phyloP scores from a whole-genome alignment of 2,329 filamentous ascomycete genomes.

The Colletotrichum spaethianum region DNA sequence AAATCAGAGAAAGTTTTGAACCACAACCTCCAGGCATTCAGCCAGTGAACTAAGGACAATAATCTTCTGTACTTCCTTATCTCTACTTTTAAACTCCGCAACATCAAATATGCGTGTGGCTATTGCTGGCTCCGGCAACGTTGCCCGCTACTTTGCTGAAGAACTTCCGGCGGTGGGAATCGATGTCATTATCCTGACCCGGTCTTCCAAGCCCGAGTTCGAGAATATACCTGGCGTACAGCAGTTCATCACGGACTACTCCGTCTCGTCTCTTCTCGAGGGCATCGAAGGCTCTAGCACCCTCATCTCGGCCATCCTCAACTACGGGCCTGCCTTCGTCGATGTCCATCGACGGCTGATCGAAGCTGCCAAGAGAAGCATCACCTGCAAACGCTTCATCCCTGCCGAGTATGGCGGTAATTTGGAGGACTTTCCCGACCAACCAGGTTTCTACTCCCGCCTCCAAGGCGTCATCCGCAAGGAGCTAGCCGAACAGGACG shows the following conservation, averaged over 20 bases:
- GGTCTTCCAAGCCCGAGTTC: constrained; percentile 32
- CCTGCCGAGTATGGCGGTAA: constrained; percentile 41
- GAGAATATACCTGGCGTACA: constrained; percentile 15
- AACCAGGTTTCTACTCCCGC: constrained; percentile 39
- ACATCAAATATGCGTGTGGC: constrained; percentile 29
- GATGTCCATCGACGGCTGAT: constrained; percentile 40
- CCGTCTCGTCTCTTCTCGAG: constrained; percentile 13
- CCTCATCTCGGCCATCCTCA: constrained; percentile 41
- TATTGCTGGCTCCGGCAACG: constrained; percentile 41
- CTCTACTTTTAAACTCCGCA: not conserved
- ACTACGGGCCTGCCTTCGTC: constrained; percentile 32
- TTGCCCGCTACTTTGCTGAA: constrained; percentile 40
- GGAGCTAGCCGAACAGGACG: constrained; percentile 29
- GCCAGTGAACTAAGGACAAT: too few species aligned
- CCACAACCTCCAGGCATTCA: not conserved
- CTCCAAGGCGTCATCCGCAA: constrained; percentile 22
- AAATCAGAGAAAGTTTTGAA: not conserved
- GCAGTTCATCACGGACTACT: constrained; percentile 25
- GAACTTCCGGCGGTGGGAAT: constrained; percentile 33
- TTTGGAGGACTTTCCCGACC: constrained; percentile 38
- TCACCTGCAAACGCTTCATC: constrained; percentile 41
- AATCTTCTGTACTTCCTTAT: not conserved
- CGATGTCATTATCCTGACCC: constrained; percentile 37
- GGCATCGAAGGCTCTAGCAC: constrained; percentile 25
- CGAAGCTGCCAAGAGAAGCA: constrained; percentile 36